Base-by-base conservation (phyloP, 2,329 filamentous ascomycete species). In the Aotearoamyces nothofagi region DNA sequence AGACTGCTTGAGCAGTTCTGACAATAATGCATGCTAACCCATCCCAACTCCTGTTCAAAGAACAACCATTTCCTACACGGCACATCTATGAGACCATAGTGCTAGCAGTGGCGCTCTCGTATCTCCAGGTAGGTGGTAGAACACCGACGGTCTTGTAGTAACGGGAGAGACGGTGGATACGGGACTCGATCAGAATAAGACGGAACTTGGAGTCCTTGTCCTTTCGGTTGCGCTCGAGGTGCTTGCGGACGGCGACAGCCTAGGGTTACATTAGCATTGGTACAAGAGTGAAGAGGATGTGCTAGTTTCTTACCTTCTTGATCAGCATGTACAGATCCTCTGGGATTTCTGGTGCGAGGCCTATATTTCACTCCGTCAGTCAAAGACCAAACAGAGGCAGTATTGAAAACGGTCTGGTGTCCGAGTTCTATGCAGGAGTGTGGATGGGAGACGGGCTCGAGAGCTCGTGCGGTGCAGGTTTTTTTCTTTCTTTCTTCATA, bases 121-220 rank as follows among this genome's bases (percentile, higher is more conserved):
- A 96, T 69, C 82, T 86, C 87, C 87, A 96, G 67, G 82, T 96
- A 49, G 87, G 87, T 54, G 87, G 70, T 39, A 78, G 68, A 53
- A 77, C 69, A 58, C 71, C 72, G 55, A 76, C 87, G 59, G 84
- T 87, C 81, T 94, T 96, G 82, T 96, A 98, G 80, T 96, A 96
- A 51, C 90, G 80, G 57, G 84, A 90, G 49, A 98, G 80, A 69
- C 90, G 87, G 80, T 98, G 90, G 66, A 98, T 96, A 66, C 92
- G 83, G 59, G 90, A 96, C 75, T 98, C 90, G 66, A 98, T 92
- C 52, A 98, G 80, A 87, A 98, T 98, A 46, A 98, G 82, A 58
- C 90, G 87, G 82, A 98, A 98, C 75, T 98, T 98, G 72, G 78
- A 82, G 74, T 98, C 90, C 73, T 84, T 92, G 75, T 98, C 90